Percentiles rank a stretch among this genome's conserved stretches.
Evolutionary conservation across 108 stramenopile species (phyloP).

Genomic region (Aurantiochytrium sp.): DNA sequence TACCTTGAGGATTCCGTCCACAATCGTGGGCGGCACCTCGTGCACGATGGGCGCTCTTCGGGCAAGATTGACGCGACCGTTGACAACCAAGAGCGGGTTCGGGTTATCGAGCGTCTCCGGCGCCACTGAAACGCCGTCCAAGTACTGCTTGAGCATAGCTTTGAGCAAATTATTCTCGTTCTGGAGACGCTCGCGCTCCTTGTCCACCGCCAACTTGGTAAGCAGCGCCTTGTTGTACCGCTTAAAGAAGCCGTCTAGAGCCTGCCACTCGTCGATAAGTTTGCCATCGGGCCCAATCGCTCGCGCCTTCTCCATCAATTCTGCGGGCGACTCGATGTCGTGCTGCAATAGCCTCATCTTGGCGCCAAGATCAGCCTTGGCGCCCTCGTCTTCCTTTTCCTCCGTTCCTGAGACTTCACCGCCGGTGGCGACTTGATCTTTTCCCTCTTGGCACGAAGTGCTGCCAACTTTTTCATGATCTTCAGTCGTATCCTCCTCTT

Average conservation of each 20-base stretch:
- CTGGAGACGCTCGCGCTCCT: constrained; percentile 40
- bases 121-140: constrained; percentile 46
- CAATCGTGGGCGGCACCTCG: background rate
- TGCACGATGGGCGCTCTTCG: background rate
- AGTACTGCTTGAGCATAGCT: constrained; percentile 44
- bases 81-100: constrained; percentile 61
- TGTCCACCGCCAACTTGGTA: constrained; percentile 49
- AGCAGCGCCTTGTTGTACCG: constrained; percentile 59
- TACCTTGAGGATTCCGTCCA: background rate
- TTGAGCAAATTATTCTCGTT: constrained; percentile 47
- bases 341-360: background rate
- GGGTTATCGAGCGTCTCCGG: constrained; percentile 35
- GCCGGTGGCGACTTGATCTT: no score
- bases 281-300: constrained; percentile 8
- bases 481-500: background rate
- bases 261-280: constrained; percentile 25
- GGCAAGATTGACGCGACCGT: constrained; percentile 29
- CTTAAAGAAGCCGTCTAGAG: constrained; percentile 52
- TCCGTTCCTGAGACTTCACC: no score
- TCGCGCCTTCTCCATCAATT: constrained; percentile 25
- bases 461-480: background rate
- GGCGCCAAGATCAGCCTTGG: background rate
- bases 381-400: background rate
- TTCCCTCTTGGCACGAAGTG: no score
- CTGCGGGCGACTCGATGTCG: background rate